Evolutionary conservation across 176 grass and related monocot species (phyloP), one percentile per base, ranked within the genome.

Genomic region (Lolium perenne): DNA sequence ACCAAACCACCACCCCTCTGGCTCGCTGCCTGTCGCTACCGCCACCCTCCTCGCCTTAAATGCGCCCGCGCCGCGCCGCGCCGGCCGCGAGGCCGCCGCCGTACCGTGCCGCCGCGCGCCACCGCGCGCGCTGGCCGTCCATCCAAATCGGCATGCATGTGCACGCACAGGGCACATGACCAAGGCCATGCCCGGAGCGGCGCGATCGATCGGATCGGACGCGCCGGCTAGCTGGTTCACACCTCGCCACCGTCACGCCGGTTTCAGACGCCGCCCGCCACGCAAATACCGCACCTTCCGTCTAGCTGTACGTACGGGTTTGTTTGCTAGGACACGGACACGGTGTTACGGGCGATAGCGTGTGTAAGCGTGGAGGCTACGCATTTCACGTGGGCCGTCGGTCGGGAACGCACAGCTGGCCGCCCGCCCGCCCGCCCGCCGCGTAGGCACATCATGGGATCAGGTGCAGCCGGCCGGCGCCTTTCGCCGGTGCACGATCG

Each of bases 1-100:
- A 86, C 61, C 46, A 47, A 47, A 47, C 77, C 50, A 86, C 54
- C 41, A 35, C 32, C 32, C 32, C 32, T 35, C 32, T 35, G 1
- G 32, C 32, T 35, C 32, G 2, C 32, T 35, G 16, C 4, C 76
- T 16, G 77, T 62, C 57, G 38, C 76, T 40, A 38, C 18, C 75
- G 18, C 49, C 2, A 51, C 53, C 23, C 74, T 38, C 35, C 4
- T 0, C 41, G 78, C 22, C 58, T 80, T 80, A 12, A 65, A 80
- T 80, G 60, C 43, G 78, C 38, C 57, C 55, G 55, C 76, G 32
- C 76, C 77, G 47, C 71, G 8, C 76, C 77, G 54, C 55, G 76
- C 76, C 76, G 76, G 54, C 76, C 76, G 54, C 29, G 55, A n/a
- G 29, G 32, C 76, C 38, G 5, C n/a, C 76, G 10, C 76, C 76